Evolutionary conservation across 2,329 filamentous ascomycete species (phyloP), one percentile per base, ranked within the genome.

Genomic region (Fusarium subtropicale): DNA sequence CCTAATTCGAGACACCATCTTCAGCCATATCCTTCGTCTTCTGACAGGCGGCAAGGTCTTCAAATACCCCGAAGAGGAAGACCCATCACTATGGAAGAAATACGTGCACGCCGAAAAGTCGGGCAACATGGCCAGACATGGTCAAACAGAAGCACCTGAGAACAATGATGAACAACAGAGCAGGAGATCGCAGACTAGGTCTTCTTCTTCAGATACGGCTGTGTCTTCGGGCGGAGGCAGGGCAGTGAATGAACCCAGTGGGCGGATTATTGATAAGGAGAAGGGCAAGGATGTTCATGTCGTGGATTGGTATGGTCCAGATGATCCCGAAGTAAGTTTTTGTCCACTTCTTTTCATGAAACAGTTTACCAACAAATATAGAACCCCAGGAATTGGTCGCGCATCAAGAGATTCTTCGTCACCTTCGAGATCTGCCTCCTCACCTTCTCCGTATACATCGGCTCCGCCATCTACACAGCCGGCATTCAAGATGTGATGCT

Each of bases 381-480:
- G 56, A 54, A 58, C 20, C 56, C 48, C 3, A 42, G 56, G 2
- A 59, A 59, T 13, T 55, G 50, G 54, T 62, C 59, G 7, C 46
- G 59, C 5, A 26, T 31, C 5, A 62, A 62, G 39, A 31, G 59
- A 5, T 52, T 59, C 33, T 59, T 62, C 18, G 24, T 62, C 8
- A 52, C 59, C 5, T 62, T 62, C 18, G 54, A 59, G 28, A 52
- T 59, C 28, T 62, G 59, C 7, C 54, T 62, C 24, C 54, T 62
- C 6, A 62, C 54, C 1, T 59, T 62, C n/a, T 62, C 59, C 7
- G 54, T 62, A 8, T 62, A 62, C 26, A 62, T 62, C 22, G 59
- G 59, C 7, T 62, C 54, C 18, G 59, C 45, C 10, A 62, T 62
- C 22, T 62, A 59, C 39, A 50, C 59, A 0, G 54, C 59, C 6